These are phyloP conservation scores for Colletotrichum sp. DNA, from an alignment of 2,329 filamentous ascomycete species.

Conservation along the genomic window DNA sequence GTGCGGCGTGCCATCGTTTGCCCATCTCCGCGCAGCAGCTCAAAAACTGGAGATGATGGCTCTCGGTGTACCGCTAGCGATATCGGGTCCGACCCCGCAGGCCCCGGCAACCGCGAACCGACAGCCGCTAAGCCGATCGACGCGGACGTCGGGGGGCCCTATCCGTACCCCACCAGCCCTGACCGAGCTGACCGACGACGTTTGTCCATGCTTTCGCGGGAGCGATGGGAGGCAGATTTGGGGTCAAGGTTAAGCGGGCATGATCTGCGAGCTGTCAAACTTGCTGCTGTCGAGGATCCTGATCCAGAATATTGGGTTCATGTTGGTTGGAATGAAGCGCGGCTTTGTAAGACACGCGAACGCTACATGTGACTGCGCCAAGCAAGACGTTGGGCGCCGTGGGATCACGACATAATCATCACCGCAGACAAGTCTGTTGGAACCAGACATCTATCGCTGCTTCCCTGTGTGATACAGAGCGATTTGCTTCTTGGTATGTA, in stretches of 20 bases:
- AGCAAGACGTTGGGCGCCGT: not conserved
- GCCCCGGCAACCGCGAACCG: constrained; percentile 8
- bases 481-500: not conserved
- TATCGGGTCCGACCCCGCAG: constrained; percentile 16
- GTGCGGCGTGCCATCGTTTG: not conserved
- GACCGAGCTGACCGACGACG: constrained; percentile 15
- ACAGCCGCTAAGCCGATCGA: constrained; percentile 17
- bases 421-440: not conserved
- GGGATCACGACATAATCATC: not conserved
- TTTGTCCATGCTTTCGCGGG: not conserved
- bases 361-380: not conserved
- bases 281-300: not conserved
- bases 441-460: not conserved
- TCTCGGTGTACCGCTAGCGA: constrained; percentile 15
- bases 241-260: not conserved
- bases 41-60: constrained; percentile 11
- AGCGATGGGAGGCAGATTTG: not conserved
- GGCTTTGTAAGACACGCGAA: not conserved
- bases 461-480: not conserved
- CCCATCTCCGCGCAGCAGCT: not conserved
- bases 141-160: constrained; percentile 8
- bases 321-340: not conserved
- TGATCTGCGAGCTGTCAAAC: not conserved
- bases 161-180: not conserved
- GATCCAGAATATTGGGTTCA: not conserved